phyloP scores from a whole-genome alignment of 2,329 filamentous ascomycete genomes.

The Microdochium nivale region DNA sequence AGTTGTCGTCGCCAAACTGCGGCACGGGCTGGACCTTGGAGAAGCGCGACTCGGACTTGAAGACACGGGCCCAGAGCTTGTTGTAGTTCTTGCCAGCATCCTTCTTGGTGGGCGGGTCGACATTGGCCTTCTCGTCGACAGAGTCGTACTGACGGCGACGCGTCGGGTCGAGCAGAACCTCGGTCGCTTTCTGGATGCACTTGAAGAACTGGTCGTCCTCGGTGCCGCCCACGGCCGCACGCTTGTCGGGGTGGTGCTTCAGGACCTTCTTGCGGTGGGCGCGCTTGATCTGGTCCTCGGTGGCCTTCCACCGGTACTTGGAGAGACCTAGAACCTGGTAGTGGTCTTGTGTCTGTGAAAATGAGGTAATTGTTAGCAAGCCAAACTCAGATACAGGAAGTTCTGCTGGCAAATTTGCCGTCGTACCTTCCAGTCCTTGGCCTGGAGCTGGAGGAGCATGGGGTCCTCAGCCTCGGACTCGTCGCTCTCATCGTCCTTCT shows the following conservation, averaged over 20 bases:
- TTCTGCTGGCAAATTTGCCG: not conserved
- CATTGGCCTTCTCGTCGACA: slow-evolving; percentile 87
- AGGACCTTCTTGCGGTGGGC: slow-evolving; percentile 99
- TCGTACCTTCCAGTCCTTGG: slow-evolving; percentile 96
- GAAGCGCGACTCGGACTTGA: slow-evolving; percentile 89
- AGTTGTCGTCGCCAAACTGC: slow-evolving; percentile 73
- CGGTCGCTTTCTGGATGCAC: slow-evolving; percentile 97
- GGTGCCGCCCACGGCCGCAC: slow-evolving; percentile 75
- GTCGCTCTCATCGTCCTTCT: slow-evolving; percentile 82
- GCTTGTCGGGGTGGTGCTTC: slow-evolving; percentile 98
- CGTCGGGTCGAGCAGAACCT: slow-evolving; percentile 83
- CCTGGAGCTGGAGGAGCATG: slow-evolving; percentile 82
- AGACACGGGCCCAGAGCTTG: slow-evolving; percentile 87
- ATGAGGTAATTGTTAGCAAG: slow-evolving; percentile 2
- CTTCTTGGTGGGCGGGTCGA: slow-evolving; percentile 90
- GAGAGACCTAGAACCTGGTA: slow-evolving; percentile 92
- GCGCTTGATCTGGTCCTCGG: slow-evolving; percentile 97
- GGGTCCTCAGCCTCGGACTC: slow-evolving; percentile 92
- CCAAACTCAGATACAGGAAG: not conserved
- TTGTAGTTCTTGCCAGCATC: slow-evolving; percentile 83
- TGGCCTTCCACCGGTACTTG: slow-evolving; percentile 87
- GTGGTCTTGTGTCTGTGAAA: slow-evolving; percentile 75
- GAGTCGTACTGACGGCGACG: slow-evolving; percentile 95
- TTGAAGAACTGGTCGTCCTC: slow-evolving; percentile 99
- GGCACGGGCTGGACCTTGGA: slow-evolving; percentile 87